These are phyloP conservation scores for Biscogniauxia sp. DNA, from an alignment of 2,329 filamentous ascomycete genomes.

Conservation along the genomic window DNA sequence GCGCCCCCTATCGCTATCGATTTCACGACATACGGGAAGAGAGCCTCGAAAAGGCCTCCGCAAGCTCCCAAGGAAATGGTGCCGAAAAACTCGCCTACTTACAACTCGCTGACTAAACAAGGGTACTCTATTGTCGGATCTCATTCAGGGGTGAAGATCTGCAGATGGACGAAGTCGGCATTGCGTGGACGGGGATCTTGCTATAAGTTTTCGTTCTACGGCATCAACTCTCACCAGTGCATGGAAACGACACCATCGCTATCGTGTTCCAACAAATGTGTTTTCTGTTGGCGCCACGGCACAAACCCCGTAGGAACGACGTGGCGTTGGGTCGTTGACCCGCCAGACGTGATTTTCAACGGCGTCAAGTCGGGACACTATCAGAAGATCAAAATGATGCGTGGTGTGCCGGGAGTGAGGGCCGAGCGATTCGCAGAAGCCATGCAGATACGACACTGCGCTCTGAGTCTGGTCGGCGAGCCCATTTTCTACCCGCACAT, in stretches of 20 bases:
- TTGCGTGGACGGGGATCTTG: constrained; percentile 90
- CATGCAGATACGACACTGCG: constrained; percentile 90
- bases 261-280: constrained; percentile 96
- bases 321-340: constrained; percentile 95
- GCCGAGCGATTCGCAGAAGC: constrained; percentile 91
- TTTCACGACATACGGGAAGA: constrained; percentile 71
- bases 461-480: constrained; percentile 87
- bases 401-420: constrained; percentile 86
- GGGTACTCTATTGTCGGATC: constrained; percentile 94
- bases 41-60: constrained; percentile 44
- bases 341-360: constrained; percentile 82
- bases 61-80: constrained; percentile 84
- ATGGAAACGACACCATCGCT: constrained; percentile 98
- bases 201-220: constrained; percentile 98
- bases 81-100: constrained; percentile 83
- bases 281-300: constrained; percentile 98
- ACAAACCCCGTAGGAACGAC: constrained; percentile 96
- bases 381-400: constrained; percentile 96
- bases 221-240: constrained; percentile 92
- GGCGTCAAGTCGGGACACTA: constrained; percentile 92
- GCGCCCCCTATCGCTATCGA: constrained; percentile 70
- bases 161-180: constrained; percentile 96
- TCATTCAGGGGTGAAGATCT: constrained; percentile 96
- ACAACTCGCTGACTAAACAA: constrained; percentile 88
- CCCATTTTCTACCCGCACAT: constrained; percentile 99